Conservation (phyloP, 116 monocot genomes). For the Cymodocea nodosa region DNA sequence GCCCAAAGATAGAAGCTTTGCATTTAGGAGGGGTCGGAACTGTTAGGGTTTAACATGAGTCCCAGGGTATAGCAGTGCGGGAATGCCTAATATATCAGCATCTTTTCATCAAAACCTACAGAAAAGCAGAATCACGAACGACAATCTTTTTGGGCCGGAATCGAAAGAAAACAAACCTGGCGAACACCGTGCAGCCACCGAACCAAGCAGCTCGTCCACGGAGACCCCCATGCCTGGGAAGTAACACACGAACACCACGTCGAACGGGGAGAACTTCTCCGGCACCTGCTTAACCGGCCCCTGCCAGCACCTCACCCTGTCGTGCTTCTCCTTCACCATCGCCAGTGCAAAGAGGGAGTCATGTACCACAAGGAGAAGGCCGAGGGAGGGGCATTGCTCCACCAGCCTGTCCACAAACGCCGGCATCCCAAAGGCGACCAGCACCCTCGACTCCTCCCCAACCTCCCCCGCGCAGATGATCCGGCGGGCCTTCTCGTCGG, state of each 20-base stretch:
- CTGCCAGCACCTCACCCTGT: constrained; percentile 77
- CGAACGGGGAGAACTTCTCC: constrained; percentile 48
- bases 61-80: too few species aligned
- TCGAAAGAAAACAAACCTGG: constrained; percentile 11
- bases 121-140: too few species aligned
- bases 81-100: too few species aligned
- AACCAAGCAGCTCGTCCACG: constrained; percentile 26
- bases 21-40: background rate
- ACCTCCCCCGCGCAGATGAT: constrained; percentile 33
- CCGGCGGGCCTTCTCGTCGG: constrained; percentile 8
- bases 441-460: constrained; percentile 27
- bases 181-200: constrained; percentile 31
- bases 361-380: constrained; percentile 47
- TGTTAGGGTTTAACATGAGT: background rate
- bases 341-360: constrained; percentile 67
- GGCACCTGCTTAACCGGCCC: constrained; percentile 52
- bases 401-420: constrained; percentile 39
- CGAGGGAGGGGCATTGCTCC: constrained; percentile 14
- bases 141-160: too few species aligned
- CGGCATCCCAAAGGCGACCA: constrained; percentile 33
- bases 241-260: constrained; percentile 67
- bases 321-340: constrained; percentile 64
- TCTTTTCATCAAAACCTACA: too few species aligned
- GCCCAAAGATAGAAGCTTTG: background rate
- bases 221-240: constrained; percentile 67